Conservation (phyloP, 2,329 filamentous ascomycete genomes). For the Teratosphaeriaceae sp. region DNA sequence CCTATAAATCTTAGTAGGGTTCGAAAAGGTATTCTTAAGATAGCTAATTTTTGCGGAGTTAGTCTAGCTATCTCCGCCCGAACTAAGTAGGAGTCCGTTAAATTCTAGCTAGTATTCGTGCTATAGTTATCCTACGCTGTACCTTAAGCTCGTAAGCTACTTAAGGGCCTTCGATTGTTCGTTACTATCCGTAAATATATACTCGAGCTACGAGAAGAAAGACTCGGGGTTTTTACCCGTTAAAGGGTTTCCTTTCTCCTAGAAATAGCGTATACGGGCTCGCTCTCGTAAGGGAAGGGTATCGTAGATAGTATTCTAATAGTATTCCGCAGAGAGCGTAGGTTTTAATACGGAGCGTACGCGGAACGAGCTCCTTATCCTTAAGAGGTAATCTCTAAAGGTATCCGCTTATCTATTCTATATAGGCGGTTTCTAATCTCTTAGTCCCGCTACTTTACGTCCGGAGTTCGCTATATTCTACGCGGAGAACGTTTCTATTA, state of each 20-base stretch:
- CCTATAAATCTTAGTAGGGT: not conserved
- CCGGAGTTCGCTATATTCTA: not conserved
- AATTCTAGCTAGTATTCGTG: conserved; percentile 14
- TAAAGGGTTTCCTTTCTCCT: conserved; percentile 1
- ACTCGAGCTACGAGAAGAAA: conserved; percentile 10
- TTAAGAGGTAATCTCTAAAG: conserved; percentile 2
- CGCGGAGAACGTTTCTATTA: conserved; percentile 1
- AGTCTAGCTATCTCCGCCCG: conserved; percentile 3
- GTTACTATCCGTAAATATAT: conserved; percentile 12
- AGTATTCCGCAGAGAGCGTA: conserved; percentile 1
- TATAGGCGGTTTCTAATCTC: conserved; percentile 1
- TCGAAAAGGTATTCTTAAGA: conserved; percentile 4
- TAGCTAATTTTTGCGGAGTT: conserved; percentile 4
- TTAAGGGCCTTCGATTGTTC: conserved; percentile 8
- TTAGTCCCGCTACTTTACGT: not conserved
- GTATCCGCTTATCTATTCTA: conserved; percentile 1
- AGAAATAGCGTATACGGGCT: conserved; percentile 4
- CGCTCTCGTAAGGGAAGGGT: not conserved
- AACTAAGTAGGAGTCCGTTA: conserved; percentile 6
- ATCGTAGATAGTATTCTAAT: conserved; percentile 4
- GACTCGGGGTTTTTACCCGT: conserved; percentile 8
- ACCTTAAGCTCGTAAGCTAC: conserved; percentile 5
- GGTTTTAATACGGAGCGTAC: conserved; percentile 4
- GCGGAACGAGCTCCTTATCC: conserved; percentile 1
- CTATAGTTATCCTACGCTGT: conserved; percentile 7